Conservation (phyloP, 2,329 filamentous ascomycete species). For the Coleophoma crateriformis region DNA sequence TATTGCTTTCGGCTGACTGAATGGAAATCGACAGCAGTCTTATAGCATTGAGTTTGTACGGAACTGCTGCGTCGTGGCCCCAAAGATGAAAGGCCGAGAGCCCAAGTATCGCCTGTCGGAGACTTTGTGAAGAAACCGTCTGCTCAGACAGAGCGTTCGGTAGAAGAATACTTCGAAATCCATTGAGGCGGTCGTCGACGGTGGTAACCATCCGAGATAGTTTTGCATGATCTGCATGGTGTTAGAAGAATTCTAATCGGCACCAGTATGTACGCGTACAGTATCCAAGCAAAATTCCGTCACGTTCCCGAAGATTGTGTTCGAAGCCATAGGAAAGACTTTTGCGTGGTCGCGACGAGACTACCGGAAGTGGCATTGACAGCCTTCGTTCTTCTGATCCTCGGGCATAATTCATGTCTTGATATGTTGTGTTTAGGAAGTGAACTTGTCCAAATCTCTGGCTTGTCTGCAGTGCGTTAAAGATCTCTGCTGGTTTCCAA, state of each 20-base stretch:
- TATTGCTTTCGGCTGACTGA: slow-evolving; percentile 3
- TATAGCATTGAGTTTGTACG: slow-evolving; percentile 36
- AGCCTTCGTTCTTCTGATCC: not conserved
- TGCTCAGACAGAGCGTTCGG: slow-evolving; percentile 36
- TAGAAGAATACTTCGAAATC: slow-evolving; percentile 38
- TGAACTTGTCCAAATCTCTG: not conserved
- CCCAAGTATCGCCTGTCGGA: slow-evolving; percentile 39
- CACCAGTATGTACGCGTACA: slow-evolving; percentile 1
- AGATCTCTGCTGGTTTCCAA: slow-evolving; percentile 11
- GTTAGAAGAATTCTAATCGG: not conserved
- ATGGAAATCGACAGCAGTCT: slow-evolving; percentile 33
- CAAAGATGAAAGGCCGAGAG: slow-evolving; percentile 36
- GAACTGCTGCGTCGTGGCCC: slow-evolving; percentile 32
- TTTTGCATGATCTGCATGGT: slow-evolving; percentile 1
- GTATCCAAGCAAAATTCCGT: slow-evolving; percentile 18
- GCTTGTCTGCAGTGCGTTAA: not conserved
- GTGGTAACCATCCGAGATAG: slow-evolving; percentile 33
- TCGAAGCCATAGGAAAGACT: slow-evolving; percentile 28
- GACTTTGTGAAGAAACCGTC: slow-evolving; percentile 23
- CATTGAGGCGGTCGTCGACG: slow-evolving; percentile 39
- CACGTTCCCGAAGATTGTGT: slow-evolving; percentile 19
- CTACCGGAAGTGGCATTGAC: slow-evolving; percentile 7
- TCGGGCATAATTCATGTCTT: not conserved
- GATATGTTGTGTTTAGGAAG: not conserved
- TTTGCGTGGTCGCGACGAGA: slow-evolving; percentile 29